A percentile compares a stretch with the other conserved stretches of the same genome.
These are phyloP conservation scores for Calonectria multiphialidica DNA, from an alignment of 2,329 filamentous ascomycete genomes.

Conservation along the genomic window DNA sequence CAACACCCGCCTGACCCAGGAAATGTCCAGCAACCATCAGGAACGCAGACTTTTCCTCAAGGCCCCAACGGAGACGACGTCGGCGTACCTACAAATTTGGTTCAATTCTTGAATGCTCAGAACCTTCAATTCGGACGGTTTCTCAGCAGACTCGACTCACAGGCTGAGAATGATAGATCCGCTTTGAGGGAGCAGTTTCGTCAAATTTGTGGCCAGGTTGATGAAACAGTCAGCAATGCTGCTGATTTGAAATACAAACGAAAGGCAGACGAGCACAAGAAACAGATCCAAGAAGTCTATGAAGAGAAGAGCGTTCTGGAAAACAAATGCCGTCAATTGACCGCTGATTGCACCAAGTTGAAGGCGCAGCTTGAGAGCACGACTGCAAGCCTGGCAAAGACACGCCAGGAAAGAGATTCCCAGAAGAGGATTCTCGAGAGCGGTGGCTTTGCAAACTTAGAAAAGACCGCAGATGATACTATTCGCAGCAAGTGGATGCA, in stretches of 20 bases:
- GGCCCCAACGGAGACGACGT: background rate
- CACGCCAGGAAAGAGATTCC: slow-evolving; percentile 6
- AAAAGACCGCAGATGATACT: slow-evolving; percentile 26
- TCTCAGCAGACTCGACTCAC: background rate
- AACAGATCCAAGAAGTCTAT: rapidly evolving
- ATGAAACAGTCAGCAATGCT: no score
- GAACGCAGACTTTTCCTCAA: background rate
- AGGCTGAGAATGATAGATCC: background rate
- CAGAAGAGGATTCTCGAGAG: background rate
- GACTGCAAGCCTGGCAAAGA: background rate
- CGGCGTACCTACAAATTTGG: no score
- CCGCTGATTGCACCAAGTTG: background rate
- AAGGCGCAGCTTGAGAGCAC: background rate
- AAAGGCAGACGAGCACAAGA: background rate
- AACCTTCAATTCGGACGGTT: background rate
- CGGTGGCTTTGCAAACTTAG: background rate
- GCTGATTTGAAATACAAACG: no score
- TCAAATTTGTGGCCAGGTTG: background rate
- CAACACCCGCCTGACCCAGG: background rate
- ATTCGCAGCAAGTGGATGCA: slow-evolving; percentile 30
- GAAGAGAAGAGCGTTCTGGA: background rate
- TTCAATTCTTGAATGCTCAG: no score
- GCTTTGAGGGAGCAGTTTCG: background rate
- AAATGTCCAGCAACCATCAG: background rate
- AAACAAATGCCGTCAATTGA: background rate